Percentiles rank a stretch among this genome's conserved stretches.
Evolutionary conservation across 2,329 filamentous ascomycete species (phyloP).

Genomic region (Botrytis fabae): DNA sequence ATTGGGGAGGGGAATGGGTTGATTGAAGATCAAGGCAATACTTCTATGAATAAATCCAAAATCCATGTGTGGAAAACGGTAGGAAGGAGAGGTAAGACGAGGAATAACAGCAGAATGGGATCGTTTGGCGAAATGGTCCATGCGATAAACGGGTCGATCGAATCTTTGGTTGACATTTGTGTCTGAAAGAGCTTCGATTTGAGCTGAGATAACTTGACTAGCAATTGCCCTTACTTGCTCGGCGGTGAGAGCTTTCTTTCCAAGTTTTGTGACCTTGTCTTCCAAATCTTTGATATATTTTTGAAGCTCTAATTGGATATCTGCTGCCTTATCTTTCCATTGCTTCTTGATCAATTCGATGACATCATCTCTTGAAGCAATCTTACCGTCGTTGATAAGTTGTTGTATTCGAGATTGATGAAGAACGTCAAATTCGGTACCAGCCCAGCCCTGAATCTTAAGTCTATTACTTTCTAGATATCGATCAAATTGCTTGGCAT

Average conservation of each 20-base stretch:
- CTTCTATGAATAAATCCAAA: conserved; percentile 3
- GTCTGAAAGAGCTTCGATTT: conserved; percentile 36
- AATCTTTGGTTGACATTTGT: conserved; percentile 31
- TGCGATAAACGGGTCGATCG: conserved; percentile 41
- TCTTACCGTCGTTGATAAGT: conserved; percentile 29
- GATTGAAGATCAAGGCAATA: conserved; percentile 30
- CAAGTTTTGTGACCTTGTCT: conserved; percentile 26
- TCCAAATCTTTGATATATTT: conserved; percentile 28
- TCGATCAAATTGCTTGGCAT: conserved; percentile 20
- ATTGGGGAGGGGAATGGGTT: conserved; percentile 34
- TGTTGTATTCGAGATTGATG: conserved; percentile 27
- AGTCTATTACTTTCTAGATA: conserved; percentile 24
- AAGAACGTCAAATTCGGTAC: conserved; percentile 28
- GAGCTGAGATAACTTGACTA: conserved; percentile 27
- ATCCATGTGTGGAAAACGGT: conserved; percentile 40
- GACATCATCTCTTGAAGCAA: conserved; percentile 49
- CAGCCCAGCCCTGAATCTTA: conserved; percentile 20
- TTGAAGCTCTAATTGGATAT: conserved; percentile 30
- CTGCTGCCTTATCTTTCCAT: conserved; percentile 49
- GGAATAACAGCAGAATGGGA: conserved; percentile 43
- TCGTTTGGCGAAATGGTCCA: conserved; percentile 73
- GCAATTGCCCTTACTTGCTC: conserved; percentile 31
- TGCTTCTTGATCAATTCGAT: conserved; percentile 92
- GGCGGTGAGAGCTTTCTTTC: conserved; percentile 24
- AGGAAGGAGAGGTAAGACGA: conserved; percentile 42